phyloP scores from a whole-genome alignment of 2,329 filamentous ascomycete genomes.

The Ilyonectria robusta region DNA sequence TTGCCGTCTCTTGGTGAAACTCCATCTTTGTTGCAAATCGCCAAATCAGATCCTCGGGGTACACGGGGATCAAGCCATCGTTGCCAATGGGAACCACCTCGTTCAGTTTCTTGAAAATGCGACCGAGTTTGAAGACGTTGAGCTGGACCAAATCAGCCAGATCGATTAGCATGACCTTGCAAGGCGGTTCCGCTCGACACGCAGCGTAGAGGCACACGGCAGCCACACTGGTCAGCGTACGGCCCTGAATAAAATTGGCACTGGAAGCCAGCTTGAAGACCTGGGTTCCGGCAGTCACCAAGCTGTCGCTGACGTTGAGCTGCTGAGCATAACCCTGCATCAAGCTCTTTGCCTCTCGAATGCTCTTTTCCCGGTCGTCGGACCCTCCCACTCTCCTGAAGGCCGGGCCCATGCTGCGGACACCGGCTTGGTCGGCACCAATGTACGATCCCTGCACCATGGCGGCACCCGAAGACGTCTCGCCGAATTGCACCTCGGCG shows the following conservation, averaged over 20 bases:
- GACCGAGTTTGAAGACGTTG: slow-evolving; percentile 93
- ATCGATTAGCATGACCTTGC: slow-evolving; percentile 94
- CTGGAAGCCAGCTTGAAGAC: slow-evolving; percentile 83
- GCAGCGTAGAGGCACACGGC: slow-evolving; percentile 94
- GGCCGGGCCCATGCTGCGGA: slow-evolving; percentile 75
- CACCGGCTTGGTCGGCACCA: slow-evolving; percentile 86
- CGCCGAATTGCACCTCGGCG: slow-evolving; percentile 91
- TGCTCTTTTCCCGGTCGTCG: slow-evolving; percentile 71
- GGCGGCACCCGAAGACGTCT: slow-evolving; percentile 87
- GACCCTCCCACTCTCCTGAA: slow-evolving; percentile 72
- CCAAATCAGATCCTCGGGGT: slow-evolving; percentile 91
- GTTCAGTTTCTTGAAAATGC: slow-evolving; percentile 88
- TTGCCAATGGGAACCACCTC: slow-evolving; percentile 80
- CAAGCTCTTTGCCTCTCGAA: slow-evolving; percentile 70
- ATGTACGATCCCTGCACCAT: slow-evolving; percentile 93
- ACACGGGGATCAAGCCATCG: slow-evolving; percentile 75
- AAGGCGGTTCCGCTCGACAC: slow-evolving; percentile 83
- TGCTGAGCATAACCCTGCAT: slow-evolving; percentile 75
- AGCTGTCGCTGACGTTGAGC: slow-evolving; percentile 72
- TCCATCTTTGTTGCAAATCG: slow-evolving; percentile 94
- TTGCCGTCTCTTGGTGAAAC: slow-evolving; percentile 85
- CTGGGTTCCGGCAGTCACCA: slow-evolving; percentile 76
- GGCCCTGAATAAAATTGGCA: slow-evolving; percentile 87
- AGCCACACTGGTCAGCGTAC: slow-evolving; percentile 86
- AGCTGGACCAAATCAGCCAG: slow-evolving; percentile 86